Evolutionary conservation across 257 asterid genomes (phyloP).

Genomic region (Cruciata laevipes): DNA sequence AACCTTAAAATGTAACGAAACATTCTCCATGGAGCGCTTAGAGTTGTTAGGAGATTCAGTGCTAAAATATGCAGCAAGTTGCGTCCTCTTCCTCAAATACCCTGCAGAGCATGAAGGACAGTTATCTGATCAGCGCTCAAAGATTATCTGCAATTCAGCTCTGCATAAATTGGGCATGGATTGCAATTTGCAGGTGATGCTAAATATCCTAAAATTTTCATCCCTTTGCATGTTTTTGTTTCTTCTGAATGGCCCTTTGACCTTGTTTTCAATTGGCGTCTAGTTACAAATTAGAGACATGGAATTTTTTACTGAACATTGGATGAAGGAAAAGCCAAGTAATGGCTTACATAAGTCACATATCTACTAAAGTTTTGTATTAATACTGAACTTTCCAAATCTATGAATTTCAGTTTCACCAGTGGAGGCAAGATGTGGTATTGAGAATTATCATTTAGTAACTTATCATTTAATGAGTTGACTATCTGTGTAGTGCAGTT

Average conservation of each 20-base stretch:
- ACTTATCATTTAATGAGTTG: background rate
- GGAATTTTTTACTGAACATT: background rate
- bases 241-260: background rate
- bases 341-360: background rate
- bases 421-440: background rate
- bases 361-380: background rate
- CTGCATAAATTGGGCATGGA: conserved; percentile 64
- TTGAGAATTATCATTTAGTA: background rate
- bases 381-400: background rate
- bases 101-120: conserved; percentile 67
- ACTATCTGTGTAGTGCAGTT: background rate
- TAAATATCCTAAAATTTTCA: conserved; percentile 1
- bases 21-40: conserved; percentile 89
- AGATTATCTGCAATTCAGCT: conserved; percentile 52
- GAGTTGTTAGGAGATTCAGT: conserved; percentile 95
- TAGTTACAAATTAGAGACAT: background rate
- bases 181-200: conserved; percentile 65
- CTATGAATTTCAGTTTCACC: background rate
- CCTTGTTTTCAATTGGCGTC: background rate
- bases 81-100: conserved; percentile 74
- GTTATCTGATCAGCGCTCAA: conserved; percentile 44
- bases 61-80: conserved; percentile 68
- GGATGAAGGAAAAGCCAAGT: background rate
- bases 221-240: background rate
- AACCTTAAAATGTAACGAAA: conserved; percentile 68